Percentiles rank a stretch among this genome's conserved stretches.
Conservation (phyloP, 2,329 filamentous ascomycete species). For the Lasiodiplodia gonubiensis region DNA sequence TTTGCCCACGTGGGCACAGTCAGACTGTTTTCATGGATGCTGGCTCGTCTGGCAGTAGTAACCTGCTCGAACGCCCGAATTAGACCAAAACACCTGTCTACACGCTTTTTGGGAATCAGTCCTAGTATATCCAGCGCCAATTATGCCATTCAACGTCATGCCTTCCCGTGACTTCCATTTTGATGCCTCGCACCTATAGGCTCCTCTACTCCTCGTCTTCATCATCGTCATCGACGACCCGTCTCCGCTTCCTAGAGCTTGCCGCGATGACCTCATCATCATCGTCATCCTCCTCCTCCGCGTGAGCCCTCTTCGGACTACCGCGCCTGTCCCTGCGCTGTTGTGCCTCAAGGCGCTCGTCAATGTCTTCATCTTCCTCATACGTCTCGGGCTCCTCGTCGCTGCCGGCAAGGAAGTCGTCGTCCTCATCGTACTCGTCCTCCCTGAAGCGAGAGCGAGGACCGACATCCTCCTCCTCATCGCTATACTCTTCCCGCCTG, state of each 20-base stretch:
- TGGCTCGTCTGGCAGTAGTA: not conserved
- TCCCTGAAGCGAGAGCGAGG: slow-evolving; percentile 62
- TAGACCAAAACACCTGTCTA: slow-evolving; percentile 1
- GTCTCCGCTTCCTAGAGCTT: slow-evolving; percentile 48
- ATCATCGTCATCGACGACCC: slow-evolving; percentile 55
- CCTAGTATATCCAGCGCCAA: slow-evolving; percentile 1
- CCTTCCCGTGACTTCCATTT: not conserved
- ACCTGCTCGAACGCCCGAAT: not conserved
- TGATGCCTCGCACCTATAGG: not conserved
- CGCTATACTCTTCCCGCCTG: slow-evolving; percentile 60
- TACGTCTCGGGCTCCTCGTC: slow-evolving; percentile 72
- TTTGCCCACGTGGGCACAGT: not conserved
- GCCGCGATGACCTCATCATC: slow-evolving; percentile 41
- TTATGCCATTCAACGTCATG: not conserved
- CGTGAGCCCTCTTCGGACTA: slow-evolving; percentile 48
- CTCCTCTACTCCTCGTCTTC: slow-evolving; percentile 42
- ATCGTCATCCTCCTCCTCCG: slow-evolving; percentile 43
- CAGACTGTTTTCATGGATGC: not conserved
- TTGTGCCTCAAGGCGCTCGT: slow-evolving; percentile 48
- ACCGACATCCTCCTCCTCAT: slow-evolving; percentile 78
- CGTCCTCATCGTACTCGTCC: slow-evolving; percentile 79
- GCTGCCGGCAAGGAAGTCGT: slow-evolving; percentile 77
- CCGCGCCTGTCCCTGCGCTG: slow-evolving; percentile 47
- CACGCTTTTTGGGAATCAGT: slow-evolving; percentile 11
- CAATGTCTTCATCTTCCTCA: slow-evolving; percentile 61